phyloP scores from a whole-genome alignment of 2,329 filamentous ascomycete genomes.

The Coniochaeta pulveracea region DNA sequence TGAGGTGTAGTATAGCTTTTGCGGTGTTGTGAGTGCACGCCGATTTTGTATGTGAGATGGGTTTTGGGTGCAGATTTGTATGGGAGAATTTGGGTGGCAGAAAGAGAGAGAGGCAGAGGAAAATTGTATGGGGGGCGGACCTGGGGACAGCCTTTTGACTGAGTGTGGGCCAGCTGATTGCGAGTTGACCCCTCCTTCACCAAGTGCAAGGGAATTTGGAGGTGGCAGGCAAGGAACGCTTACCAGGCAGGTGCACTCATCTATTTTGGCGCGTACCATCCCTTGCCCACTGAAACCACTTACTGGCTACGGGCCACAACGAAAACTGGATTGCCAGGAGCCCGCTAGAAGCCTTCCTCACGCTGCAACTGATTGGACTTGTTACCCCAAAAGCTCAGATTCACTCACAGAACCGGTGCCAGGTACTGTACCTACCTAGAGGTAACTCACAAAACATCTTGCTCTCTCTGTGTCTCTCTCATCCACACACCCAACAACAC shows the following conservation, averaged over 20 bases:
- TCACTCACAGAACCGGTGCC: too few species aligned
- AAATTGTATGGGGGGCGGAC: slow-evolving; percentile 43
- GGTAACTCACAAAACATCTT: too few species aligned
- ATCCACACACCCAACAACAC: too few species aligned
- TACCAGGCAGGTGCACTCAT: not conserved
- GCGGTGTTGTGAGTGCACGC: slow-evolving; percentile 27
- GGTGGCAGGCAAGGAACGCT: not conserved
- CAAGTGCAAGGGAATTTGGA: not conserved
- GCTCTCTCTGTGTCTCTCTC: too few species aligned
- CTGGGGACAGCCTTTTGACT: slow-evolving; percentile 43
- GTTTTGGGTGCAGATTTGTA: slow-evolving; percentile 26
- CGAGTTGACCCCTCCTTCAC: not conserved
- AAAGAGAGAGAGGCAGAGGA: slow-evolving; percentile 39
- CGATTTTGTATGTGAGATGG: slow-evolving; percentile 37
- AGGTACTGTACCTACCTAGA: too few species aligned
- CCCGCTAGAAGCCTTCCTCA: too few species aligned
- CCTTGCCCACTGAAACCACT: too few species aligned
- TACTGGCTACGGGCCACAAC: too few species aligned
- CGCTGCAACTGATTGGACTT: too few species aligned
- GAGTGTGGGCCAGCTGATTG: slow-evolving; percentile 55
- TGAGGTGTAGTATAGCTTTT: slow-evolving; percentile 27
- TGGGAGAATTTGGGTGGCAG: slow-evolving; percentile 51
- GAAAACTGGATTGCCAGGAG: too few species aligned
- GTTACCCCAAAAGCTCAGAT: too few species aligned
- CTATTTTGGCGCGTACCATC: not conserved